Evolutionary conservation across 2,329 filamentous ascomycete species (phyloP), one percentile per base, ranked within the genome.

Genomic region (Beauveria sp.): DNA sequence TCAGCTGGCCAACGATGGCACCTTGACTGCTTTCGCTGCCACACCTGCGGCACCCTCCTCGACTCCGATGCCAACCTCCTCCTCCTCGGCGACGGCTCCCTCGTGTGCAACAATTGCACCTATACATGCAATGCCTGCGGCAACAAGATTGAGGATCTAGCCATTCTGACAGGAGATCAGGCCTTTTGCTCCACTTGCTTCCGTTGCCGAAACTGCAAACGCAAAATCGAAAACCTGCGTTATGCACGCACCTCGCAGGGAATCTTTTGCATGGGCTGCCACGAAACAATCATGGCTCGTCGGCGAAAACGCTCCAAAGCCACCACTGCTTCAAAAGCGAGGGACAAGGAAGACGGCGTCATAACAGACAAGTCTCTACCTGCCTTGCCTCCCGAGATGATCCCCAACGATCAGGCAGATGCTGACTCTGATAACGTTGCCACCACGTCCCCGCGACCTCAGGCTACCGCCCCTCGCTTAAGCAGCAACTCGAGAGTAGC

Each of bases 71-170:
- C 95, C 69, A 98, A 98, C 76, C 88, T 99, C 55, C 87, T 99
- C 57, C 88, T 99, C 28, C 90, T 99, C 65, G 95, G 95, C 73
- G 95, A 99, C 78, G 95, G 95, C 67, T 98, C 93, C 20, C 86
- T 99, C 67, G 98, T 99, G 69, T 99, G 95, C 83, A 98, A 96
- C 79, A 96, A 97, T 76, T 99, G 95, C 79, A 98, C 95, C 60
- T 99, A 99, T 76, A 97, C 93, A 81, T 99, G 95, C 80, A 96
- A 88, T 75, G 93, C 93, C 60, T 99, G 95, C 76, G 87, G 88
- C 63, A 93, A 96, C 80, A 99, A 99, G 80, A 99, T 99, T 67
- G 95, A 99, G 74, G 95, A 99, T 73, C 82, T 98, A 65, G 95
- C 95, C 66, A 99, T 99, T 74, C 81, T 99, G 67, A 99, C 95